These are phyloP conservation scores for Neoboletus subvelutipes DNA, from an alignment of 768 basidiomycete species.

Conservation along the genomic window DNA sequence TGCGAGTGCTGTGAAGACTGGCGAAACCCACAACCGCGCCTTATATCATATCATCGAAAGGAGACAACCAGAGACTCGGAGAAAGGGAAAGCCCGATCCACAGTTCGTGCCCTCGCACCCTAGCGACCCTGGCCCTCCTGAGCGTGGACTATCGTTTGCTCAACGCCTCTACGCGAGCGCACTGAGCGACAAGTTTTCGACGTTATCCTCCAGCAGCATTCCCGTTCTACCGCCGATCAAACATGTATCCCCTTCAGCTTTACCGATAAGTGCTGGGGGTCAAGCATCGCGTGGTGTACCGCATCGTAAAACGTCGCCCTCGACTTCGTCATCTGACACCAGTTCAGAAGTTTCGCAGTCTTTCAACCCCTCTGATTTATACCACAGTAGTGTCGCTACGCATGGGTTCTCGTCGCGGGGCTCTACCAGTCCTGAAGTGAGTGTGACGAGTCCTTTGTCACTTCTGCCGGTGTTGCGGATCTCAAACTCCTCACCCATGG, in stretches of 20 bases:
- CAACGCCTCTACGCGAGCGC: conserved; percentile 48
- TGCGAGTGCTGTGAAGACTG: conserved; percentile 13
- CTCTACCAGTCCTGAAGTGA: background rate
- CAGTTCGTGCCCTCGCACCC: conserved; percentile 1
- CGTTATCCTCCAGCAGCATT: background rate
- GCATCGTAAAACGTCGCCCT: conserved; percentile 4
- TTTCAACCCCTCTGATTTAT: conserved; percentile 16
- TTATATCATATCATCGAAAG: conserved; percentile 22
- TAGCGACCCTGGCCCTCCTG: conserved; percentile 4
- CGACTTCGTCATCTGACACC: conserved; percentile 5
- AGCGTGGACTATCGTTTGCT: conserved; percentile 33
- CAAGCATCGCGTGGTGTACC: background rate
- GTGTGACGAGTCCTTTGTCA: conserved; percentile 1
- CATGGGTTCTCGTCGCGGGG: conserved; percentile 4
- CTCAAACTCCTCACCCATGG: background rate
- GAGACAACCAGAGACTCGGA: conserved; percentile 13
- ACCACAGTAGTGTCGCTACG: conserved; percentile 15
- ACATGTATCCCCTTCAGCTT: background rate
- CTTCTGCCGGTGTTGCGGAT: conserved; percentile 4
- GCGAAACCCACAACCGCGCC: conserved; percentile 7
- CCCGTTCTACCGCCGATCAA: conserved; percentile 8
- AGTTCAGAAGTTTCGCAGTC: background rate
- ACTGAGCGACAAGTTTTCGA: conserved; percentile 17
- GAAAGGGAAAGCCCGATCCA: background rate
- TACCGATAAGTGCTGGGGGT: background rate